Base-by-base conservation (phyloP, 805 yeast species). In the Maudiozyma turicensis region DNA sequence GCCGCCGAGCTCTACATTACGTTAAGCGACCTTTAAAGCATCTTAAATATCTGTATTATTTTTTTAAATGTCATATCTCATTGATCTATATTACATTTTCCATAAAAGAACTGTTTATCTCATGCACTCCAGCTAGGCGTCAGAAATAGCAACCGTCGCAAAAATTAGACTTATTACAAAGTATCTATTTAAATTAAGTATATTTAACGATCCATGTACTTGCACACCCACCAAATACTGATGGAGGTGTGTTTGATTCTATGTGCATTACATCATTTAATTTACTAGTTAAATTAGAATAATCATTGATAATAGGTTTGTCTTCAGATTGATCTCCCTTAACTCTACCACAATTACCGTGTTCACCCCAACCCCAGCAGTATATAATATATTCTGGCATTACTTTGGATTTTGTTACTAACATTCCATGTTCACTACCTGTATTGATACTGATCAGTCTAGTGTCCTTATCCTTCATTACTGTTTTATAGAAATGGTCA, bases 311-410 rank as follows among this genome's bases (percentile, higher is more conserved):
- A 5, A 32, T 40, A 5, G 40, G 30, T 39, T 29, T 15, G 11
- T 13, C 14, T 6, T 11, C 40, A 8, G n/a, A 5, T 13, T 38
- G 40, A 20, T 31, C 46, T 43, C 63, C 60, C 1, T 48, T 45
- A 0, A 35, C 10, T 30, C 48, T 39, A 6, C 96, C 95, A 67
- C 98, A 91, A 61, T 91, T 91, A 0, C 99, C 99, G 65, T 91
- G 99, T 60, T 93, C 98, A 11, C 96, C 97, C 99, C 99, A 91
- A 0, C 99, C 99, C 98, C 98, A 93, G 2, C 90, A 75, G 48
- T 60, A 69, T 0, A 89, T 82, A 8, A 49, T 20, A 15, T 45
- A 39, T 64, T 34, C 39, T 14, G 43, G 6, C 3, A 40, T 20
- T 6, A 11, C 14, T 11, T 37, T 32, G 31, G 41, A 10, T 14